Evolutionary conservation across 2,329 filamentous ascomycete species (phyloP).

Genomic region (Periconia macrospinosa): DNA sequence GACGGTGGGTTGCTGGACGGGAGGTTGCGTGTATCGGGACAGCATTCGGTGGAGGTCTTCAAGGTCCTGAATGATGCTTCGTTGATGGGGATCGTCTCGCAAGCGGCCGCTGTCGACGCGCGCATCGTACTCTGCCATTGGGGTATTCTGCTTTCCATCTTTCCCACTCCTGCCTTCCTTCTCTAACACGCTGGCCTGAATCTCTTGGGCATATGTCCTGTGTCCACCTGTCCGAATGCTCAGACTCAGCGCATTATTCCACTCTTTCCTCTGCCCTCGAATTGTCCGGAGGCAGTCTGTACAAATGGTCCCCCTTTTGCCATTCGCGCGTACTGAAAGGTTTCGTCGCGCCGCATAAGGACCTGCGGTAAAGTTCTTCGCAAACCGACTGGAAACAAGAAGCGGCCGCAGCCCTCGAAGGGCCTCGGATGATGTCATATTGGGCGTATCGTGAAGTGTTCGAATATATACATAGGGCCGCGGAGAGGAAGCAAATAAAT

Average conservation of each 20-base stretch:
- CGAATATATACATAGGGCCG: slow-evolving; percentile 18
- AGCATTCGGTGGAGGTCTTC: slow-evolving; percentile 89
- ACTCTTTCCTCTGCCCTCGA: slow-evolving; percentile 10
- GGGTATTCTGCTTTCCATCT: slow-evolving; percentile 39
- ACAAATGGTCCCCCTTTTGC: slow-evolving; percentile 26
- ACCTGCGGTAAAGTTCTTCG: not conserved
- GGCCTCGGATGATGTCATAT: slow-evolving; percentile 40
- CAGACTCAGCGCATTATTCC: slow-evolving; percentile 5
- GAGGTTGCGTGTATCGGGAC: slow-evolving; percentile 69
- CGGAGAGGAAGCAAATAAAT: not conserved
- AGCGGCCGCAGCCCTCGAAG: slow-evolving; percentile 30
- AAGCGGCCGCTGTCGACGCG: slow-evolving; percentile 74
- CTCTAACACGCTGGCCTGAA: slow-evolving; percentile 22
- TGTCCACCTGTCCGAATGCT: slow-evolving; percentile 10
- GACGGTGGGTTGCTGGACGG: slow-evolving; percentile 75
- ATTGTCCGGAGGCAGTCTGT: slow-evolving; percentile 25
- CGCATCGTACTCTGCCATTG: slow-evolving; percentile 84
- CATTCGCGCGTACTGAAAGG: not conserved
- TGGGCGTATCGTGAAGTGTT: slow-evolving; percentile 19
- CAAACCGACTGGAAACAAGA: slow-evolving; percentile 24
- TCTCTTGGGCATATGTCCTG: slow-evolving; percentile 34
- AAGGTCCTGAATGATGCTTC: slow-evolving; percentile 85
- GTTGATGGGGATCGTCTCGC: slow-evolving; percentile 86
- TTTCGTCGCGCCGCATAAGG: not conserved
- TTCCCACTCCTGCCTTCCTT: not conserved